phyloP scores from a whole-genome alignment of 352 stramenopile species.

The Phytopythium ostracodes region DNA sequence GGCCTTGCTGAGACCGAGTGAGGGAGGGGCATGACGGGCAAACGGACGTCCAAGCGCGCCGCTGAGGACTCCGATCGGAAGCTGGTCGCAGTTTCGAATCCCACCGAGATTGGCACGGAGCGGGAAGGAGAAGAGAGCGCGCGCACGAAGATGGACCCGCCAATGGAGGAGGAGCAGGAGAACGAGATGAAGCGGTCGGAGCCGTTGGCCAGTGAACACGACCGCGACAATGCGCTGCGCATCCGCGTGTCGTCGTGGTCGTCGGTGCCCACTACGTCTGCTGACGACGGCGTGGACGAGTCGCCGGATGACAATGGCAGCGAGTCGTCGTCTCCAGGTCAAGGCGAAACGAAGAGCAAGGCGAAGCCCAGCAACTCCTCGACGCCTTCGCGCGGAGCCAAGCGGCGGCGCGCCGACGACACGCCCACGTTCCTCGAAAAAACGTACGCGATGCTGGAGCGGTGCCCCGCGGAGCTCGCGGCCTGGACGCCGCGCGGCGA shows the following conservation, averaged over 20 bases:
- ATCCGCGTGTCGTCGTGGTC: conserved; percentile 27
- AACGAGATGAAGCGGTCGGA: conserved; percentile 6
- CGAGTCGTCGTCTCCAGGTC: conserved; percentile 10
- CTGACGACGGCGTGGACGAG: conserved; percentile 27
- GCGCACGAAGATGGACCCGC: neutral
- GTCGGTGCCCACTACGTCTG: conserved; percentile 30
- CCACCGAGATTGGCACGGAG: neutral
- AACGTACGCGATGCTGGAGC: conserved; percentile 88
- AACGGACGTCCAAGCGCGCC: no score
- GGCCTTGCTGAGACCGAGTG: neutral
- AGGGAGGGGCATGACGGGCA: neutral
- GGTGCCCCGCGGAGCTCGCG: conserved; percentile 64
- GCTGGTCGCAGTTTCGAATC: neutral
- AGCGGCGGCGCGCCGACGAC: conserved; percentile 21
- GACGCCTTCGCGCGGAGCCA: conserved; percentile 9
- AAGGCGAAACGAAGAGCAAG: neutral
- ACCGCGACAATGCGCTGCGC: conserved; percentile 18
- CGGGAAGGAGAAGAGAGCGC: neutral
- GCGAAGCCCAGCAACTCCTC: neutral
- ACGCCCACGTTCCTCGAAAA: conserved; percentile 85
- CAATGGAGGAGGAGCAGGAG: neutral
- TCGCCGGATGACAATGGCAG: conserved; percentile 11
- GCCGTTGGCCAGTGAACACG: neutral
- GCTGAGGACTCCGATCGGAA: neutral
- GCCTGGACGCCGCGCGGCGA: conserved; percentile 75